A percentile compares a stretch with the other conserved stretches of the same genome.
These are phyloP conservation scores for Sphaerobolus stellatus DNA, from an alignment of 1,284 basidiomycete genomes.

Conservation along the genomic window DNA sequence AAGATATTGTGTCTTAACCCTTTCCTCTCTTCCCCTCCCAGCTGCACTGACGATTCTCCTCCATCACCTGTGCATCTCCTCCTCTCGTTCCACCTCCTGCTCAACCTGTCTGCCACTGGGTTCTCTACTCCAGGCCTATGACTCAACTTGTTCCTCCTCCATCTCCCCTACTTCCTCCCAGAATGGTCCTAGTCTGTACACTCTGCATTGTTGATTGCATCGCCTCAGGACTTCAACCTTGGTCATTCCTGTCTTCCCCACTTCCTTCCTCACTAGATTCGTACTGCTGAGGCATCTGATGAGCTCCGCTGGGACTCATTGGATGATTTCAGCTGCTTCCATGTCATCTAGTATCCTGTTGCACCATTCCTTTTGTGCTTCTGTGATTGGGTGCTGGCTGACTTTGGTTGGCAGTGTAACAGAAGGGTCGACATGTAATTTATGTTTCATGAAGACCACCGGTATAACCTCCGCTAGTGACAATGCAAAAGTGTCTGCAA, in stretches of 20 bases:
- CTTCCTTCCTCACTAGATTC: slow-evolving; percentile 31
- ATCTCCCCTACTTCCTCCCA: slow-evolving; percentile 21
- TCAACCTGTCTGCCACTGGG: slow-evolving; percentile 7
- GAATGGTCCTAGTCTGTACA: slow-evolving; percentile 19
- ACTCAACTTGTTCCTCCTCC: slow-evolving; percentile 26
- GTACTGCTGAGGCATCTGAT: slow-evolving; percentile 32
- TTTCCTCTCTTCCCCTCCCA: slow-evolving; percentile 8
- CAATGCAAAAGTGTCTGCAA: slow-evolving; percentile 17
- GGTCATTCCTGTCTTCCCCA: slow-evolving; percentile 27
- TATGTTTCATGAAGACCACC: slow-evolving; percentile 16
- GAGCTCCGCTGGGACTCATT: slow-evolving; percentile 21
- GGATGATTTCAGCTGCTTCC: slow-evolving; percentile 32
- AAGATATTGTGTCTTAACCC: slow-evolving; percentile 10
- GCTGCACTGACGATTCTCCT: not conserved
- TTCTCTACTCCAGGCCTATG: slow-evolving; percentile 4
- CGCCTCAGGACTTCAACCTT: slow-evolving; percentile 28
- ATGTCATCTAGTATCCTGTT: slow-evolving; percentile 32
- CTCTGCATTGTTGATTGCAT: slow-evolving; percentile 31
- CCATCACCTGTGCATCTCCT: not conserved
- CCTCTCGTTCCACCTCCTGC: not conserved
- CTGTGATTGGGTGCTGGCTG: slow-evolving; percentile 23
- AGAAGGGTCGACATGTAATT: slow-evolving; percentile 18
- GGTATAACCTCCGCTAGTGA: slow-evolving; percentile 16
- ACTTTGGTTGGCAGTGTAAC: slow-evolving; percentile 12
- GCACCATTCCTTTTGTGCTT: slow-evolving; percentile 31